A percentile compares a stretch with the other conserved stretches of the same genome.
Conservation (phyloP, 2,329 filamentous ascomycete genomes). For the Botrytis aclada region DNA sequence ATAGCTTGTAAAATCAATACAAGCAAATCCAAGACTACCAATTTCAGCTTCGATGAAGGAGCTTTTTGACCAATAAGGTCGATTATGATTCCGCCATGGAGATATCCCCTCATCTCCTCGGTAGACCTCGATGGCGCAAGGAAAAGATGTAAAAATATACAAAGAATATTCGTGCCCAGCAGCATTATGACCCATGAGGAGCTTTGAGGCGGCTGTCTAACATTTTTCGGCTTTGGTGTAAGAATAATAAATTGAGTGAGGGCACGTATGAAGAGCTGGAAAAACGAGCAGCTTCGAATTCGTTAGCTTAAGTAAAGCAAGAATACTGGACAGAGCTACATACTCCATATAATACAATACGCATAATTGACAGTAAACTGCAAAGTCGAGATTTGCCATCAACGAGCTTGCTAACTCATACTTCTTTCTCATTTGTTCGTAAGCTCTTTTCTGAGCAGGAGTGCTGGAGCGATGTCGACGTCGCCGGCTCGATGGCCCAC, state of each 20-base stretch:
- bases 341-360: constrained; percentile 70
- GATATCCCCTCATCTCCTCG: constrained; percentile 61
- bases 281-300: constrained; percentile 58
- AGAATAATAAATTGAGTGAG: constrained; percentile 61
- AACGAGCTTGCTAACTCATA: constrained; percentile 56
- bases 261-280: constrained; percentile 58
- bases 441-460: constrained; percentile 36
- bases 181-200: constrained; percentile 57
- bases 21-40: constrained; percentile 54
- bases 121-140: constrained; percentile 54
- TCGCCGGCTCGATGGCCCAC: constrained; percentile 12
- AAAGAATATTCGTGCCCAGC: constrained; percentile 56
- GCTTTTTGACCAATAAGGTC: constrained; percentile 67
- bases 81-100: constrained; percentile 64
- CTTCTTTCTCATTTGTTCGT: constrained; percentile 51
- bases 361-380: constrained; percentile 63
- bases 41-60: constrained; percentile 53
- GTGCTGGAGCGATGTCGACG: constrained; percentile 17
- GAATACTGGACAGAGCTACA: constrained; percentile 29
- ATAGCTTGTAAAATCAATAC: constrained; percentile 58
- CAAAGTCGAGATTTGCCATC: constrained; percentile 57
- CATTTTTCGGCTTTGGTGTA: constrained; percentile 54
- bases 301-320: background rate
- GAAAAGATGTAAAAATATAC: constrained; percentile 58
- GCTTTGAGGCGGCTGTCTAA: constrained; percentile 52